phyloP scores from a whole-genome alignment of 2,329 filamentous ascomycete genomes.

The Lachnellula hyalina region DNA sequence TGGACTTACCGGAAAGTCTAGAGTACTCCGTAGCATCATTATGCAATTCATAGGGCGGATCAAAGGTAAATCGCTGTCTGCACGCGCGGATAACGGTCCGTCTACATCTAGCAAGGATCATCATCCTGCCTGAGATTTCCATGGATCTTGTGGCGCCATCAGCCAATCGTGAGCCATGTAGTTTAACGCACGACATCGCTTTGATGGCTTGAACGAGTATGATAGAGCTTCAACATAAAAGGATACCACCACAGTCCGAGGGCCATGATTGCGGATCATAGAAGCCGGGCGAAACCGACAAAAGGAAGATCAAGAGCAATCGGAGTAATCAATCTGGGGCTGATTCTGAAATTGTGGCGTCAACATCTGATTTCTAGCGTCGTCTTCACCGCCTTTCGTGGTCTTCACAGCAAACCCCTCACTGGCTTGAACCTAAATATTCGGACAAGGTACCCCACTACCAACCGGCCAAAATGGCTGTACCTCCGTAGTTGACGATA shows the following conservation, averaged over 20 bases:
- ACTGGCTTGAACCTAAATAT: slow-evolving; percentile 7
- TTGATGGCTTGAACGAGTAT: neutral
- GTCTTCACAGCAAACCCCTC: slow-evolving; percentile 2
- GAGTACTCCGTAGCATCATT: neutral
- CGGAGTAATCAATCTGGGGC: slow-evolving; percentile 6
- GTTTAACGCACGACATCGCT: slow-evolving; percentile 23
- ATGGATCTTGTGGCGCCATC: slow-evolving; percentile 13
- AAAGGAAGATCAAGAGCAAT: neutral
- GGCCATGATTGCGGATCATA: neutral
- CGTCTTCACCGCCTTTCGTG: slow-evolving; percentile 23
- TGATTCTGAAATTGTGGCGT: slow-evolving; percentile 5
- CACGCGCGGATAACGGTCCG: slow-evolving; percentile 27
- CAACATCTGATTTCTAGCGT: slow-evolving; percentile 15
- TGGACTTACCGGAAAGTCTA: neutral
- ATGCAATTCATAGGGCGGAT: slow-evolving; percentile 20
- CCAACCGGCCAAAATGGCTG: neutral
- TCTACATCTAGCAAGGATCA: slow-evolving; percentile 16
- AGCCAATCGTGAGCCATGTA: slow-evolving; percentile 13
- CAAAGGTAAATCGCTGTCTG: slow-evolving; percentile 17
- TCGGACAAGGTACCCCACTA: neutral
- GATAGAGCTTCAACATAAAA: neutral
- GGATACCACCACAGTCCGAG: neutral
- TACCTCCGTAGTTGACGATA: neutral
- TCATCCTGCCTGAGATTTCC: slow-evolving; percentile 16
- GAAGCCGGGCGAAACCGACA: neutral